A percentile compares a stretch with the other conserved stretches of the same genome.
Evolutionary conservation across 2,329 filamentous ascomycete species (phyloP).

Genomic region (Trichoderma atrobrunneum): DNA sequence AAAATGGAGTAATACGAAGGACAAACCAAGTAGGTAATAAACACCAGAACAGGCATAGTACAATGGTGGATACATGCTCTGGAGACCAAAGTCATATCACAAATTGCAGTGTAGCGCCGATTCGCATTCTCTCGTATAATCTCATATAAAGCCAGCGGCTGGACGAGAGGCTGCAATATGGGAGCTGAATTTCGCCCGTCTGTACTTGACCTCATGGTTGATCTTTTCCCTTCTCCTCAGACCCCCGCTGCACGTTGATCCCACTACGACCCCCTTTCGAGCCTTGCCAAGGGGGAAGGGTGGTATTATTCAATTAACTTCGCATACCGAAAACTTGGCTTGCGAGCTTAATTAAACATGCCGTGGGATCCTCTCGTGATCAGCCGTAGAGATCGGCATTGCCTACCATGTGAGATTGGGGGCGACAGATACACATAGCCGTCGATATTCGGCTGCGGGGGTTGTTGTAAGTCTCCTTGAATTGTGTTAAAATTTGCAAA

Average conservation of each 20-base stretch:
- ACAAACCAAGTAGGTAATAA: neutral
- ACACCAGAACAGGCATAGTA: neutral
- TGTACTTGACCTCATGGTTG: neutral
- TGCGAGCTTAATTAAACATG: neutral
- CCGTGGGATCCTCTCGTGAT: neutral
- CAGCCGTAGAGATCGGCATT: neutral
- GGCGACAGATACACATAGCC: neutral
- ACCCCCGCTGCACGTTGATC: neutral
- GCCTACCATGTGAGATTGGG: neutral
- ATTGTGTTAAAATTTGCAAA: neutral
- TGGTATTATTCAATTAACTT: neutral
- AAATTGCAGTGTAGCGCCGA: neutral
- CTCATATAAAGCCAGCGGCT: neutral
- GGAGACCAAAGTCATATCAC: neutral
- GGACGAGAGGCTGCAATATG: neutral
- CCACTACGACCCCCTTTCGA: neutral
- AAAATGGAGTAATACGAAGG: neutral
- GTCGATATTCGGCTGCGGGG: neutral
- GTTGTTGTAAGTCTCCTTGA: neutral
- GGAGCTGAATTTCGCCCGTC: neutral
- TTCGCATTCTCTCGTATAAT: neutral
- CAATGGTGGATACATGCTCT: neutral
- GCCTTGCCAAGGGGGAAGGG: neutral
- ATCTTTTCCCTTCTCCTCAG: conserved; percentile 6
- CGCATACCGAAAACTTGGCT: neutral